Evolutionary conservation across 2,329 filamentous ascomycete genomes (phyloP).

Genomic region (Aspergillus arachidicola): DNA sequence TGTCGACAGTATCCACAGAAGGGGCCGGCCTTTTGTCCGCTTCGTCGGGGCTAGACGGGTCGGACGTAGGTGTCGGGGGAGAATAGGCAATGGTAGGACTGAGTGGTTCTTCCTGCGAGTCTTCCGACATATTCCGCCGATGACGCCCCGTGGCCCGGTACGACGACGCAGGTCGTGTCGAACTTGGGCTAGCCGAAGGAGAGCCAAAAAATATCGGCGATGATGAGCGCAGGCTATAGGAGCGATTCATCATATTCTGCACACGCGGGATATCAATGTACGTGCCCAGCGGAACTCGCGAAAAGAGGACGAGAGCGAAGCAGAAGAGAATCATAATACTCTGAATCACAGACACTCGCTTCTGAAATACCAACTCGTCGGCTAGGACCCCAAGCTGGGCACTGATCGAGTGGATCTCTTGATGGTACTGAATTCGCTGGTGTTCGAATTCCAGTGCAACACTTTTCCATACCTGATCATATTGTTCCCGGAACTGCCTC

Average conservation of each 20-base stretch:
- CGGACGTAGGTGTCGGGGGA: slow-evolving; percentile 44
- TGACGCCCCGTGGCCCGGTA: slow-evolving; percentile 29
- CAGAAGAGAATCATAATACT: slow-evolving; percentile 84
- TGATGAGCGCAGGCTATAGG: slow-evolving; percentile 45
- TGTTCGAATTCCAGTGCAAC: slow-evolving; percentile 89
- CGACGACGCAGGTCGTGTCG: slow-evolving; percentile 38
- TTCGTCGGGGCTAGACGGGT: slow-evolving; percentile 20
- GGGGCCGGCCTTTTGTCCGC: slow-evolving; percentile 9
- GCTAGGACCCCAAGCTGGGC: slow-evolving; percentile 81
- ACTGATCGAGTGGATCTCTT: slow-evolving; percentile 80
- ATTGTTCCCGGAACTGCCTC: slow-evolving; percentile 75
- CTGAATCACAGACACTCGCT: slow-evolving; percentile 91
- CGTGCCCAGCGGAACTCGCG: slow-evolving; percentile 43
- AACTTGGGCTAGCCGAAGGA: slow-evolving; percentile 40
- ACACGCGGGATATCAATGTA: slow-evolving; percentile 51
- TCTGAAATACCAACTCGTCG: slow-evolving; percentile 83
- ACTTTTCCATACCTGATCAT: slow-evolving; percentile 95
- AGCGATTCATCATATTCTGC: slow-evolving; percentile 50
- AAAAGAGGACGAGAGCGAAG: slow-evolving; percentile 83
- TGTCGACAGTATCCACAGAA: slow-evolving; percentile 15
- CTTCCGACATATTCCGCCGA: slow-evolving; percentile 38
- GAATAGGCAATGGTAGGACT: slow-evolving; percentile 41
- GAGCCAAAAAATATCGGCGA: slow-evolving; percentile 37
- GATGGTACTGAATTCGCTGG: slow-evolving; percentile 80
- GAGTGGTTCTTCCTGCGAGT: slow-evolving; percentile 30